phyloP scores from a whole-genome alignment of 2,329 filamentous ascomycete species.

The Fusarium zealandicum region DNA sequence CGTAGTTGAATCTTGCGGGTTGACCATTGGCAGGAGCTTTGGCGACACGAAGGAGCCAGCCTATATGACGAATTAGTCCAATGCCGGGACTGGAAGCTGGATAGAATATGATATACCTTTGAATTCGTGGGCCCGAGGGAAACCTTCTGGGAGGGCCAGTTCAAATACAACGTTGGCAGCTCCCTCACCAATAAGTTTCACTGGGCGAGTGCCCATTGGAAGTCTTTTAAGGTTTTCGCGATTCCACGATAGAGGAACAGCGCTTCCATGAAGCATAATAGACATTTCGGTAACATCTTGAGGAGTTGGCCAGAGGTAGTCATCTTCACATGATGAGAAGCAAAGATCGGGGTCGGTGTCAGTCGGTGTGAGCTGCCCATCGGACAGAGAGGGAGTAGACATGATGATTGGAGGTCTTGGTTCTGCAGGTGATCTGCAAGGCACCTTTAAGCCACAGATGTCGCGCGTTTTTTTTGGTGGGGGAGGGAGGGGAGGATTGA shows the following conservation, averaged over 20 bases:
- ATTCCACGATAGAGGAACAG: conserved; percentile 36
- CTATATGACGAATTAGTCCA: conserved; percentile 38
- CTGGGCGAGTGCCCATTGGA: conserved; percentile 45
- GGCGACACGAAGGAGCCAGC: conserved; percentile 50
- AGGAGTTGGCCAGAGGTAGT: conserved; percentile 39
- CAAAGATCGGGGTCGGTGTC: conserved; percentile 40
- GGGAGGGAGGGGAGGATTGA: conserved; percentile 11
- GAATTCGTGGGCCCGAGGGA: conserved; percentile 43
- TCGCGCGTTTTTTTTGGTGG: conserved; percentile 30
- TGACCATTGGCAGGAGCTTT: conserved; percentile 46
- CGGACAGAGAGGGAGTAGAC: conserved; percentile 40
- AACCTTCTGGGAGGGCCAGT: conserved; percentile 53
- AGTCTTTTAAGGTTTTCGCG: conserved; percentile 44
- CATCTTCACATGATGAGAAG: conserved; percentile 31
- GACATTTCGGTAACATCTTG: conserved; percentile 42
- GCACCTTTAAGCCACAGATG: conserved; percentile 40
- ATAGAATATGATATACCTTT: conserved; percentile 45
- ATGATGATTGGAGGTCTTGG: conserved; percentile 37
- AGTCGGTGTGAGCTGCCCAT: conserved; percentile 40
- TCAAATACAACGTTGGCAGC: conserved; percentile 80
- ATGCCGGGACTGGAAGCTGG: conserved; percentile 1
- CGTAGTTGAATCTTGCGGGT: conserved; percentile 47
- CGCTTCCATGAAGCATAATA: conserved; percentile 39
- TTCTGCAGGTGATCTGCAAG: conserved; percentile 40
- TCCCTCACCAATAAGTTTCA: conserved; percentile 67